These are phyloP conservation scores for sorghum (Sorghum bicolor) DNA, from an alignment of 176 grass and related monocot genomes.

Conservation along the genomic window DNA sequence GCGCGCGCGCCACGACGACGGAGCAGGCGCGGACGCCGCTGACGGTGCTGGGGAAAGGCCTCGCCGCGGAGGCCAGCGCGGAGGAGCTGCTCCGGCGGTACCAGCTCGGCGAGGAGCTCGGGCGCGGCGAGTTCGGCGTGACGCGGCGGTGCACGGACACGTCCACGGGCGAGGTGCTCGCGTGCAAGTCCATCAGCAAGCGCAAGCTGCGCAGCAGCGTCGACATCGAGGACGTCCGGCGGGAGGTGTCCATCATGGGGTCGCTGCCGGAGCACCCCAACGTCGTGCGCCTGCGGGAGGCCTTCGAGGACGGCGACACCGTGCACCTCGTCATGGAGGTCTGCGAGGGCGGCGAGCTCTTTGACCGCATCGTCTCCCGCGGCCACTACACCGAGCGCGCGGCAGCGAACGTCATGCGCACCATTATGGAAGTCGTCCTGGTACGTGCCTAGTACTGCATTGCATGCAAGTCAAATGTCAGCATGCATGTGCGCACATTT, in stretches of 20 bases:
- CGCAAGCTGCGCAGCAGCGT: constrained; percentile 48
- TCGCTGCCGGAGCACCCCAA: constrained; percentile 46
- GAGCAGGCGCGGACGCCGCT: not conserved
- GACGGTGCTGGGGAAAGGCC: constrained; percentile 26
- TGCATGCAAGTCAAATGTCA: not conserved
- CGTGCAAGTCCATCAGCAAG: constrained; percentile 69
- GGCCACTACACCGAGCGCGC: constrained; percentile 67
- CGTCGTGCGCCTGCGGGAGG: constrained; percentile 60
- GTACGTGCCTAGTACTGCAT: not conserved
- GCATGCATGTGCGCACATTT: not conserved
- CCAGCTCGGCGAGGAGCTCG: constrained; percentile 51
- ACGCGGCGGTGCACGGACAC: constrained; percentile 45
- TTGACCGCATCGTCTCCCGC: constrained; percentile 60
- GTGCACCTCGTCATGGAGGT: constrained; percentile 82
- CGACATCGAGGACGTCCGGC: constrained; percentile 54
- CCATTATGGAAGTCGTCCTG: constrained; percentile 64
- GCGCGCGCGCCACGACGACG: not conserved
- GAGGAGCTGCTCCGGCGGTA: constrained; percentile 44
- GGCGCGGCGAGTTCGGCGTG: constrained; percentile 60
- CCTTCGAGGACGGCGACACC: constrained; percentile 62
- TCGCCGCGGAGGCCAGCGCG: not conserved
- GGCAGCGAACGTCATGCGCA: constrained; percentile 51
- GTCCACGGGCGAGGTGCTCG: constrained; percentile 23
- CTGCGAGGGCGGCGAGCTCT: constrained; percentile 86
- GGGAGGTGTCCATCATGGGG: constrained; percentile 65